Base-by-base conservation (phyloP, 1,284 basidiomycete species). In the Ganoderma multipileum region DNA sequence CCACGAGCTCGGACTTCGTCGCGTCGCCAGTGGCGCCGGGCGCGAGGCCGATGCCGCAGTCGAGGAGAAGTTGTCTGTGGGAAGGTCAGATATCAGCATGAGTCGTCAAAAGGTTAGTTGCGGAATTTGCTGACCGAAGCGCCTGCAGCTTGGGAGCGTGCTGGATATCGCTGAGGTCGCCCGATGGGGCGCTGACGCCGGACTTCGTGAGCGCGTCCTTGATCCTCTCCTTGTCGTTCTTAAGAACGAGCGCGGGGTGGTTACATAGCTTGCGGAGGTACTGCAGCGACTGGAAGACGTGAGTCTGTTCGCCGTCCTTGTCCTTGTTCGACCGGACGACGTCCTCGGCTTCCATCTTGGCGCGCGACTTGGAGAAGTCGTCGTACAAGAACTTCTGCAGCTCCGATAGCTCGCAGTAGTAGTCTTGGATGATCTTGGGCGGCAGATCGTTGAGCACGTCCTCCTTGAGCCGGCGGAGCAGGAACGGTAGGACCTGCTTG, bases 341-440 rank as follows among this genome's bases (percentile, higher is more conserved):
- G 69, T 88, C 88, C 68, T 93, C 90, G 1, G 86, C 92, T 47
- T 89, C 86, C 44, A 85, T 79, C 67, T 83, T 88, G 30, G 91
- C 95, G 73, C 91, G 88, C 0, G 96, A 97, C 77, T 89, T 89
- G 1, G 94, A 90, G 76, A 96, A 98, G 76, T 97, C 93, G 77
- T 98, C 97, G 79, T 98, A 99, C 20, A 99, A 86, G 75, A 91
- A 86, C 81, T 96, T 95, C 83, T 99, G 97, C 64, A 99, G 81
- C 18, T 96, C 93, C 0, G 97, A 98, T 2, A 99, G 86, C 77
- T 99, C 97, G 85, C 97, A 99, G 78, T 99, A 98, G 80, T 99
- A 99, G 79, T 99, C 98, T 81, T 99, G 98, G 72, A 99, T 99
- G 80, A 99, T 99, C 84, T 99, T 99, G 2, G 98, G 98, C 0